A percentile compares a stretch with the other conserved stretches of the same genome.
phyloP scores from a whole-genome alignment of 1,284 basidiomycete genomes.

The Fomitopsis pinicola region DNA sequence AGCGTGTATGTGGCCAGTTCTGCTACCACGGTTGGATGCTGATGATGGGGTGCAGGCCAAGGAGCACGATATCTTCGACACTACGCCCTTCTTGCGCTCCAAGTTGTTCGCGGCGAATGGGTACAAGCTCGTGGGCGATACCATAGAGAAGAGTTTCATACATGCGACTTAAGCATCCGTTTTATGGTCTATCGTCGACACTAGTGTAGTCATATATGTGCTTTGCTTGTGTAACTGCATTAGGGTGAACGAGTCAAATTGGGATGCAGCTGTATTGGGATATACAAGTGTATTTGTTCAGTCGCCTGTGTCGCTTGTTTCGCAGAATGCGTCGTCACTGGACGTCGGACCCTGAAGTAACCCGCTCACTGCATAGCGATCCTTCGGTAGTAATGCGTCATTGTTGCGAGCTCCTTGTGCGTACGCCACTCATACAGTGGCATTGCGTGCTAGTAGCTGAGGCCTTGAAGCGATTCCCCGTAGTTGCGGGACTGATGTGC shows the following conservation, averaged over 20 bases:
- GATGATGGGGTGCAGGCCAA: constrained; percentile 59
- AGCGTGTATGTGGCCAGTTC: constrained; percentile 50
- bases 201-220: neutral
- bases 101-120: constrained; percentile 89
- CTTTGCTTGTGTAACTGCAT: neutral
- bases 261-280: neutral
- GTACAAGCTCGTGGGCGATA: constrained; percentile 65
- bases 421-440: no score
- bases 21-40: neutral
- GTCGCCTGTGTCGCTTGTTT: no score
- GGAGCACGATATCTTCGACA: constrained; percentile 93
- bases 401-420: no score
- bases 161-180: constrained; percentile 13
- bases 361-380: no score
- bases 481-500: no score
- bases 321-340: no score
- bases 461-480: no score
- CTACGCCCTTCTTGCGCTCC: constrained; percentile 80
- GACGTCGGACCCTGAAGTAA: no score
- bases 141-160: constrained; percentile 67
- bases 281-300: neutral
- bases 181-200: neutral
- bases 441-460: no score
- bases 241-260: neutral
- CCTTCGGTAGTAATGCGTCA: no score